A percentile compares a stretch with the other conserved stretches of the same genome.
phyloP scores from a whole-genome alignment of 2,329 filamentous ascomycete genomes.

The Diplodia mutila region DNA sequence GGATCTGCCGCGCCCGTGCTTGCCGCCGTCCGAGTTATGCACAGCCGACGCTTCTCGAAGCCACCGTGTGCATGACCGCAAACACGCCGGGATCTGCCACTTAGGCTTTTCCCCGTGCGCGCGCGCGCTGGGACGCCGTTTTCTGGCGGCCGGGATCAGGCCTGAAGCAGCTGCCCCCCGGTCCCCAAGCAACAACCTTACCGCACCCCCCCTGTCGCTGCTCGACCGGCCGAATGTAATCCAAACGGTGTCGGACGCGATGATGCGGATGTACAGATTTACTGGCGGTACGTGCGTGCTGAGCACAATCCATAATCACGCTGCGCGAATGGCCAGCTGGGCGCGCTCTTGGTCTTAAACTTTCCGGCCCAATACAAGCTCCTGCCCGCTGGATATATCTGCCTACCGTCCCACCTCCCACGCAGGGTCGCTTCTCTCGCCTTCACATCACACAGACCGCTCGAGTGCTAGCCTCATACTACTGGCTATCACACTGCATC shows the following conservation, averaged over 20 bases:
- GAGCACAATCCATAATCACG: constrained; percentile 27
- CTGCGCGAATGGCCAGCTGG: constrained; percentile 22
- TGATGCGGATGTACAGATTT: constrained; percentile 26
- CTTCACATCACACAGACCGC: constrained; percentile 13
- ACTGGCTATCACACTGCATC: constrained; percentile 2
- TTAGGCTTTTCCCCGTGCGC: constrained; percentile 24
- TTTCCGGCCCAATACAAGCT: constrained; percentile 26
- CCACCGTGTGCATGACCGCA: constrained; percentile 24
- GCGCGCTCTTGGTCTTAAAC: constrained; percentile 23
- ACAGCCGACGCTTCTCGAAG: constrained; percentile 20
- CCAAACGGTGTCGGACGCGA: constrained; percentile 26
- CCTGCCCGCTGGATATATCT: constrained; percentile 24
- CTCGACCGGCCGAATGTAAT: constrained; percentile 27
- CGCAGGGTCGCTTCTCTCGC: constrained; percentile 3
- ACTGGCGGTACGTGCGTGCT: constrained; percentile 27
- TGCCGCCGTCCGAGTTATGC: neutral
- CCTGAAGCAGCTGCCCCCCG: constrained; percentile 12
- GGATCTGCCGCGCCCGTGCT: constrained; percentile 11
- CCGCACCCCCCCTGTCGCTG: constrained; percentile 18
- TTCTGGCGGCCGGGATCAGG: constrained; percentile 20
- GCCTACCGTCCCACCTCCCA: constrained; percentile 22
- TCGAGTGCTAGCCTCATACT: constrained; percentile 40
- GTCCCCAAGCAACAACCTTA: constrained; percentile 26
- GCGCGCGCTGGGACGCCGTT: constrained; percentile 12
- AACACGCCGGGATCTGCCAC: constrained; percentile 17